Evolutionary conservation across 805 yeast genomes (phyloP).

Genomic region (Wickerhamiella bombiphila): DNA sequence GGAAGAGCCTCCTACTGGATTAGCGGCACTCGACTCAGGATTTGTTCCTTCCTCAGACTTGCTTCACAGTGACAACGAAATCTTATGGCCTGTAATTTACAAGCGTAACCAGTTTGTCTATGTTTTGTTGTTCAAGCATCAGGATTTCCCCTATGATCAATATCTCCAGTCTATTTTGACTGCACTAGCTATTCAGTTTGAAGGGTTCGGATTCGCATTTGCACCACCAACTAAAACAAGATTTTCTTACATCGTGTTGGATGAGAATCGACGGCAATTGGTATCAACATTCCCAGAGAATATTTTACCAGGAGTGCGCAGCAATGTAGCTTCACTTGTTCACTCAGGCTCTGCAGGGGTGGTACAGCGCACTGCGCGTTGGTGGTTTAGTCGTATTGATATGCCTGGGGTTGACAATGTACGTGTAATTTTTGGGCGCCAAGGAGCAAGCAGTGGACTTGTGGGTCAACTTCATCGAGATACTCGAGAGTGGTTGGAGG

Average conservation of each 20-base stretch:
- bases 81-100: not conserved
- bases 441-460: not conserved
- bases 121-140: not conserved
- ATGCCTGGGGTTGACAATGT: not conserved
- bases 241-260: conserved; percentile 10
- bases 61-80: too few species aligned
- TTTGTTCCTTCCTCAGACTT: too few species aligned
- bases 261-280: not conserved
- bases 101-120: not conserved
- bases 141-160: not conserved
- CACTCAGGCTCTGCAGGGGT: not conserved
- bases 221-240: conserved; percentile 15
- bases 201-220: conserved; percentile 16
- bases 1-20: too few species aligned
- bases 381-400: not conserved
- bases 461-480: conserved; percentile 13
- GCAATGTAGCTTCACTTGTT: not conserved
- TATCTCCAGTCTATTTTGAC: not conserved
- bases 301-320: conserved; percentile 1
- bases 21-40: too few species aligned
- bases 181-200: conserved; percentile 6
- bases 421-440: not conserved
- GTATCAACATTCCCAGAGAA: not conserved
- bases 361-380: not conserved
- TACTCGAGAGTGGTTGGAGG: conserved; percentile 12